Evolutionary conservation across 2,329 filamentous ascomycete genomes (phyloP).

Genomic region (Cladorrhinum sp.): DNA sequence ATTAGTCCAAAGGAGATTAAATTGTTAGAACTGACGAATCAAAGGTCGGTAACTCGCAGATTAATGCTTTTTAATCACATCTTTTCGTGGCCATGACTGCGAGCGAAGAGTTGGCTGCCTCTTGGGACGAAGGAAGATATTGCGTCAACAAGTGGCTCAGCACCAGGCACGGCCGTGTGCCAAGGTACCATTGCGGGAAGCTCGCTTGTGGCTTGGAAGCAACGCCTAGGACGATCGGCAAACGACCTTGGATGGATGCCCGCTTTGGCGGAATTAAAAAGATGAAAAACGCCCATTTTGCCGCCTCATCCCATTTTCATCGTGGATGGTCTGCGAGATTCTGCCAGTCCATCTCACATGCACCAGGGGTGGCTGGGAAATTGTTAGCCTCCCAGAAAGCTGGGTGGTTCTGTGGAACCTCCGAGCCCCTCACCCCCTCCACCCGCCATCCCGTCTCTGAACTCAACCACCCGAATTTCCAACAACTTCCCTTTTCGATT

Average conservation of each 20-base stretch:
- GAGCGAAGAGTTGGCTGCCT: neutral
- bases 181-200: neutral
- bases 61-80: conserved; percentile 7
- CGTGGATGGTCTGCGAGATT: too few relatives aligned
- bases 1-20: too few relatives aligned
- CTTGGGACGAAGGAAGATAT: conserved; percentile 4
- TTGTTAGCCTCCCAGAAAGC: neutral
- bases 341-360: too few relatives aligned
- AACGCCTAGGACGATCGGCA: neutral
- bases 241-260: neutral
- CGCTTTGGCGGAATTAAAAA: neutral
- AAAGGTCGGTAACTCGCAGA: neutral
- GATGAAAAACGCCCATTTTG: too few relatives aligned
- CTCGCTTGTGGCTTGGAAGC: neutral
- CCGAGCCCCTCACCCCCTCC: too few relatives aligned
- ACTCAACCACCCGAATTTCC: conserved; percentile 21
- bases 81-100: neutral
- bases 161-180: conserved; percentile 6
- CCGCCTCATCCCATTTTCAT: too few relatives aligned
- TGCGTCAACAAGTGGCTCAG: conserved; percentile 26
- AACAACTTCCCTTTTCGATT: neutral
- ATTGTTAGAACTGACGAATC: too few relatives aligned
- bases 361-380: neutral
- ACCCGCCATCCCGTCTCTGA: neutral
- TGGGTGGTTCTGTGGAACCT: neutral